A percentile compares a stretch with the other conserved stretches of the same genome.
Conservation (phyloP, 1,139 yeast genomes). For the Magnusiomyces suaveolens region DNA sequence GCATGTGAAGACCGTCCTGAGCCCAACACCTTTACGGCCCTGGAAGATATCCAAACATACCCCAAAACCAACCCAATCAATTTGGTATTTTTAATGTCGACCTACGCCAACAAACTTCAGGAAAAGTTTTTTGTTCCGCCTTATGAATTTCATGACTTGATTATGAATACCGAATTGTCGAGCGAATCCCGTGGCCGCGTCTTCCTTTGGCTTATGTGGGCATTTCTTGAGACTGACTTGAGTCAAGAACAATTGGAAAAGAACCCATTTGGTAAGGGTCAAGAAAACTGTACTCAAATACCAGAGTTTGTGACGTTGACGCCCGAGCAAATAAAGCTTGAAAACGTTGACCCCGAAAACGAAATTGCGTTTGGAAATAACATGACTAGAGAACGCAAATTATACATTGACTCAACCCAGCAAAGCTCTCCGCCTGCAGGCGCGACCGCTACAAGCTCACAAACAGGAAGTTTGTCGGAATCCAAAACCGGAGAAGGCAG, state of each 20-base stretch:
- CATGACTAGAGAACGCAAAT: conserved; percentile 55
- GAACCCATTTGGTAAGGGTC: conserved; percentile 57
- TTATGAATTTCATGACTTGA: conserved; percentile 50
- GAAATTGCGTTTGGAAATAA: conserved; percentile 64
- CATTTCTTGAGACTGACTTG: conserved; percentile 52
- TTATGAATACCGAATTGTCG: conserved; percentile 43
- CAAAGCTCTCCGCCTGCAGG: not conserved
- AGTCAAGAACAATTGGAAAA: conserved; percentile 41
- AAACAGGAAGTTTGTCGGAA: not conserved
- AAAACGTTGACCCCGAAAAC: conserved; percentile 59
- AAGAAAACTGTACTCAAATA: conserved; percentile 14
- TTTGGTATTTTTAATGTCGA: conserved; percentile 62
- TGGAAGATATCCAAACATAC: conserved; percentile 29
- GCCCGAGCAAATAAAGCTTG: conserved; percentile 35
- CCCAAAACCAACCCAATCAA: conserved; percentile 61
- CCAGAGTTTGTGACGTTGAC: conserved; percentile 29
- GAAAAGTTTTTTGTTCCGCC: conserved; percentile 32
- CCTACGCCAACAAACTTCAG: conserved; percentile 46
- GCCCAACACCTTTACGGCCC: conserved; percentile 43
- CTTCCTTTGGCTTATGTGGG: conserved; percentile 62
- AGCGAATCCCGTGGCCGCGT: conserved; percentile 61
- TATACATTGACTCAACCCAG: conserved; percentile 40
- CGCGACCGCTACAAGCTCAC: not conserved
- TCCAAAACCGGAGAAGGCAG: not conserved
- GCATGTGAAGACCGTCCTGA: conserved; percentile 51